Evolutionary conservation across 805 yeast genomes (phyloP).

Genomic region (Komagataella pastoris): DNA sequence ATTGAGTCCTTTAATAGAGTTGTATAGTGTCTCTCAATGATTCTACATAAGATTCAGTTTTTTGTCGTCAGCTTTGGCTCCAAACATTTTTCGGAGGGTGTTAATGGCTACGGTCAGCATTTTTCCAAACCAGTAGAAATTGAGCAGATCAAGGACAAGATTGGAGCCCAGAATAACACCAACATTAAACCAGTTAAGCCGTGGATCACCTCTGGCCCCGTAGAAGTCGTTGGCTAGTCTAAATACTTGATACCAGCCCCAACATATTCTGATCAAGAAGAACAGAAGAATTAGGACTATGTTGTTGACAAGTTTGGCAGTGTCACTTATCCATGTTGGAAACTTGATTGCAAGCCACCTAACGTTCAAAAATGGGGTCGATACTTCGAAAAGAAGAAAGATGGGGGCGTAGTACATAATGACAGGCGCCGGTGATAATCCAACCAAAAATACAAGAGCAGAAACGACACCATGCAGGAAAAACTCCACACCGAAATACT

Average conservation of each 20-base stretch:
- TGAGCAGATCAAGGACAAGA: conserved; percentile 18
- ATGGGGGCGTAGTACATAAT: conserved; percentile 21
- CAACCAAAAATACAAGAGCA: conserved; percentile 14
- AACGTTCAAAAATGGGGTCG: conserved; percentile 22
- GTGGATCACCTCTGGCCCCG: conserved; percentile 11
- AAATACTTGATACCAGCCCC: conserved; percentile 25
- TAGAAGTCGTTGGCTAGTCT: conserved; percentile 15
- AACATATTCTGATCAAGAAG: conserved; percentile 19
- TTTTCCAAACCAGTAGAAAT: conserved; percentile 22
- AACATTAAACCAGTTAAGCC: conserved; percentile 14
- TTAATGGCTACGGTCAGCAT: conserved; percentile 22
- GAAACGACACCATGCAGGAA: conserved; percentile 22
- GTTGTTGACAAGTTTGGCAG: conserved; percentile 18
- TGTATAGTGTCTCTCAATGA: neutral
- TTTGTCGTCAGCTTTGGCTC: conserved; percentile 10
- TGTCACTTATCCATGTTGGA: conserved; percentile 12
- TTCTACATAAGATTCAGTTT: conserved; percentile 18
- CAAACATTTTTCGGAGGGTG: conserved; percentile 18
- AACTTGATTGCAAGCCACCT: conserved; percentile 23
- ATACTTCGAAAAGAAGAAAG: conserved; percentile 20
- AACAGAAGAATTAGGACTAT: conserved; percentile 18
- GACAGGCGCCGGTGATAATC: conserved; percentile 8
- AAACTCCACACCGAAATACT: conserved; percentile 20
- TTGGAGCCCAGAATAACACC: conserved; percentile 16
- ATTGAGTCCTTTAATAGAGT: neutral